Conservation (phyloP, 2,329 filamentous ascomycete species). For the Neonectria sp. region DNA sequence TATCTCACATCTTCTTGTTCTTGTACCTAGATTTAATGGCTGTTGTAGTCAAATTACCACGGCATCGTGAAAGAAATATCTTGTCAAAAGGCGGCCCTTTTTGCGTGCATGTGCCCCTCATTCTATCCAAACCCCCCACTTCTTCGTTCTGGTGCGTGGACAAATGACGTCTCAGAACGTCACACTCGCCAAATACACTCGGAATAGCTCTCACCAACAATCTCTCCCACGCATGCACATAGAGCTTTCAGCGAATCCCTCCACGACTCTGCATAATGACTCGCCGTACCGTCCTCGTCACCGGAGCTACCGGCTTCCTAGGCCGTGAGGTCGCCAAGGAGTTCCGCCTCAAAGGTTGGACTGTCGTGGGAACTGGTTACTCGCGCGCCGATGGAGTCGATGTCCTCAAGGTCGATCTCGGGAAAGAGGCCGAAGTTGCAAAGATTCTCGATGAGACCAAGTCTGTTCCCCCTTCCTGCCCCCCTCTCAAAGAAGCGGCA, state of each 20-base stretch:
- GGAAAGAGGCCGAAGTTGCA: slow-evolving; percentile 62
- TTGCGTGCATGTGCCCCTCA: slow-evolving; percentile 19
- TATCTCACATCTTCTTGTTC: background rate
- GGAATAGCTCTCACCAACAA: background rate
- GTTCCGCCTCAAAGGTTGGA: slow-evolving; percentile 76
- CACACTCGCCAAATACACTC: slow-evolving; percentile 1
- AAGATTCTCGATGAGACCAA: slow-evolving; percentile 67
- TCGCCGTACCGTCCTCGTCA: slow-evolving; percentile 75
- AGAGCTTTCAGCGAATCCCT: background rate
- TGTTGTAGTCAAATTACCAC: background rate
- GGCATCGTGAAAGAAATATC: background rate
- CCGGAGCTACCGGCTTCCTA: slow-evolving; percentile 87
- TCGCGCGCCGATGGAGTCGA: slow-evolving; percentile 80
- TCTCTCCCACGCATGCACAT: background rate
- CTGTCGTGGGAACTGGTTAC: slow-evolving; percentile 80
- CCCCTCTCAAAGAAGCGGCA: background rate
- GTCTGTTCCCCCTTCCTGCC: slow-evolving; percentile 53
- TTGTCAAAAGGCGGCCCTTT: background rate
- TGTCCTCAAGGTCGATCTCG: slow-evolving; percentile 73
- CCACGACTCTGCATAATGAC: slow-evolving; percentile 34
- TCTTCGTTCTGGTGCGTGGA: slow-evolving; percentile 8
- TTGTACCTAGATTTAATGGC: no score
- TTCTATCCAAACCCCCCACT: slow-evolving; percentile 20
- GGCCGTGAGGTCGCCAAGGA: slow-evolving; percentile 83
- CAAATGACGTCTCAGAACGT: slow-evolving; percentile 26